These are phyloP conservation scores for Colletotrichum lupini DNA, from an alignment of 2,329 filamentous ascomycete species.

Conservation along the genomic window DNA sequence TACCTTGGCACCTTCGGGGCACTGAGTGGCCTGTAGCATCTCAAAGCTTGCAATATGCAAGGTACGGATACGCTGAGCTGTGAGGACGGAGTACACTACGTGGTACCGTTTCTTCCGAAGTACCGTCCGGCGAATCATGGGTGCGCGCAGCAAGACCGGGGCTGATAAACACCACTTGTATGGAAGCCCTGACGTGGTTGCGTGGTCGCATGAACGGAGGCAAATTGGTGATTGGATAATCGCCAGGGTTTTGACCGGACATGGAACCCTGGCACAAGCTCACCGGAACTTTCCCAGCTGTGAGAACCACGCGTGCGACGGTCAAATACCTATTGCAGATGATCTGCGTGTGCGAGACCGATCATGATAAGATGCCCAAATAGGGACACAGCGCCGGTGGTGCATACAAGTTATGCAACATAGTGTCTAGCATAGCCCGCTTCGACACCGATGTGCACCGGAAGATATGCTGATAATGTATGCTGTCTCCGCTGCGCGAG, in stretches of 20 bases:
- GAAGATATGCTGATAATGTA: conserved; percentile 29
- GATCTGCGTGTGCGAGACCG: conserved; percentile 28
- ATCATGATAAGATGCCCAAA: conserved; percentile 34
- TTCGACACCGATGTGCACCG: conserved; percentile 23
- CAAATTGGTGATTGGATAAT: conserved; percentile 33
- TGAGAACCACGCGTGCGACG: conserved; percentile 7
- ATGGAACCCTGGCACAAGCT: conserved; percentile 22
- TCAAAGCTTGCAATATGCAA: conserved; percentile 27
- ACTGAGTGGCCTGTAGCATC: conserved; percentile 1
- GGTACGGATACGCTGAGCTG: conserved; percentile 24
- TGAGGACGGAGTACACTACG: not conserved
- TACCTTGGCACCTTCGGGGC: not conserved
- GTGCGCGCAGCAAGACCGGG: not conserved
- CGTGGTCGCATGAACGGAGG: conserved; percentile 32
- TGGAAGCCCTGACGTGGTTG: conserved; percentile 18
- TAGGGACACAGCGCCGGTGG: conserved; percentile 27
- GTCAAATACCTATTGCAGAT: conserved; percentile 9
- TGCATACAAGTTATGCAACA: conserved; percentile 35
- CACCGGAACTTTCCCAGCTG: conserved; percentile 23
- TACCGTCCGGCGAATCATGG: conserved; percentile 4
- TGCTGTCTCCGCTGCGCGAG: conserved; percentile 5
- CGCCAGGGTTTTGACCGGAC: conserved; percentile 17
- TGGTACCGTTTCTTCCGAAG: conserved; percentile 17
- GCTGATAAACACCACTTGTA: not conserved
- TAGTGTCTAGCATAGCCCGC: conserved; percentile 32